Conservation (phyloP, 768 basidiomycete species). For the Xerocomus potaroensis region DNA sequence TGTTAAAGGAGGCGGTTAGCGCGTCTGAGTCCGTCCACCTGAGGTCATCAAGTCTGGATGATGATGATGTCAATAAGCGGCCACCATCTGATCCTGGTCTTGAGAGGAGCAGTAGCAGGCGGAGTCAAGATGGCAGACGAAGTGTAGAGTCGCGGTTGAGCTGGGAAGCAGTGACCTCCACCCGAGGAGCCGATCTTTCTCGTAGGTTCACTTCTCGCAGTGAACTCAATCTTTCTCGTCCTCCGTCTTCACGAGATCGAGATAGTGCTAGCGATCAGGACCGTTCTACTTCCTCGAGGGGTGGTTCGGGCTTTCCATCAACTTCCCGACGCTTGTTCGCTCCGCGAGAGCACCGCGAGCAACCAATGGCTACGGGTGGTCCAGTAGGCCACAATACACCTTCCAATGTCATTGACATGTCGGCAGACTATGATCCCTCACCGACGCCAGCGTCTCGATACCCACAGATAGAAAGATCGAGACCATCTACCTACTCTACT, state of each 20-base stretch:
- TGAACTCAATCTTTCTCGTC: slow-evolving; percentile 21
- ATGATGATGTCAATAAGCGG: slow-evolving; percentile 42
- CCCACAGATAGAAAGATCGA: slow-evolving; percentile 36
- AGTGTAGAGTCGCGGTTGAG: slow-evolving; percentile 47
- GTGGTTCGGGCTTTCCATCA: slow-evolving; percentile 21
- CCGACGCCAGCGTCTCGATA: slow-evolving; percentile 41
- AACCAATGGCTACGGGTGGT: slow-evolving; percentile 21
- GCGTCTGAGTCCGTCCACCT: slow-evolving; percentile 33
- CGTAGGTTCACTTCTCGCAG: slow-evolving; percentile 25
- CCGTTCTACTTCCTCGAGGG: slow-evolving; percentile 23
- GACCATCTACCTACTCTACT: slow-evolving; percentile 45
- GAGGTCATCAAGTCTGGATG: slow-evolving; percentile 54
- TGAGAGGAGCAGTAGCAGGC: slow-evolving; percentile 39
- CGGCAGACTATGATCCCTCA: slow-evolving; percentile 40
- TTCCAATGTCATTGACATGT: slow-evolving; percentile 27
- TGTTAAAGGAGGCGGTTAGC: slow-evolving; percentile 52
- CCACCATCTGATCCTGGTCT: slow-evolving; percentile 32
- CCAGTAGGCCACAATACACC: slow-evolving; percentile 17
- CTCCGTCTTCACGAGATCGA: slow-evolving; percentile 25
- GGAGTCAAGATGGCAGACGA: slow-evolving; percentile 52
- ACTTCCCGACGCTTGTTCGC: slow-evolving; percentile 51
- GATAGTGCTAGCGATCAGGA: slow-evolving; percentile 26
- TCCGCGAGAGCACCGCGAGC: slow-evolving; percentile 53
- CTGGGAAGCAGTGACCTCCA: slow-evolving; percentile 36
- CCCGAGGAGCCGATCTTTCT: slow-evolving; percentile 21